A percentile compares a stretch with the other conserved stretches of the same genome.
Conservation (phyloP, 179 eudicot species). For the Gypsophila paniculata region DNA sequence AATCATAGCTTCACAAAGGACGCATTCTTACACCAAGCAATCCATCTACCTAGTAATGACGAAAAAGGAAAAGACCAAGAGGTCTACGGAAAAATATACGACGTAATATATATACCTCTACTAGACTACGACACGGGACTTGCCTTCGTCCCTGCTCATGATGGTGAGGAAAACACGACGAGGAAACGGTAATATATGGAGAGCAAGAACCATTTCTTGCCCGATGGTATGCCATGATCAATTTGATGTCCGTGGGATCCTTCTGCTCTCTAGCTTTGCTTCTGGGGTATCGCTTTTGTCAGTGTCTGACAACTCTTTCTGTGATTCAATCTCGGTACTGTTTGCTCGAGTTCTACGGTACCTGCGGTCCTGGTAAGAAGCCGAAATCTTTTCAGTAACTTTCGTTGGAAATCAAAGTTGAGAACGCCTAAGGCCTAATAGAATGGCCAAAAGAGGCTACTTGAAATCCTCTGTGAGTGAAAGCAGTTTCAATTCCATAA, state of each 20-base stretch:
- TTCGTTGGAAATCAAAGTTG: too few species aligned
- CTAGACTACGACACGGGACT: not conserved
- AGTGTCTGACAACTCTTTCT: slow-evolving; percentile 58
- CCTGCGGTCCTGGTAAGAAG: slow-evolving; percentile 58
- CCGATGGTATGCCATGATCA: slow-evolving; percentile 11
- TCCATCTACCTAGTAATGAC: slow-evolving; percentile 29
- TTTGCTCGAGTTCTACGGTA: slow-evolving; percentile 50
- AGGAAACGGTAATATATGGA: too few species aligned
- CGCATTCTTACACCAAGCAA: slow-evolving; percentile 29
- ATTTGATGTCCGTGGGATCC: slow-evolving; percentile 27
- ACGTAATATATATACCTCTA: slow-evolving; percentile 9
- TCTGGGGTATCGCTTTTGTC: slow-evolving; percentile 73
- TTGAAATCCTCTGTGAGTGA: too few species aligned
- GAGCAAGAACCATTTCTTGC: too few species aligned
- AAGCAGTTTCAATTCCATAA: too few species aligned
- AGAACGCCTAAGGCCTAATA: too few species aligned
- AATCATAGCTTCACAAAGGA: slow-evolving; percentile 9
- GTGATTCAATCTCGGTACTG: slow-evolving; percentile 57
- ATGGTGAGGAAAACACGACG: not conserved
- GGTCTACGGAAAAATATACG: slow-evolving; percentile 4
- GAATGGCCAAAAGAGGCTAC: too few species aligned
- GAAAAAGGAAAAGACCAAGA: not conserved
- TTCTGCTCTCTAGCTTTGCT: slow-evolving; percentile 43
- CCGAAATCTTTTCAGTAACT: not conserved
- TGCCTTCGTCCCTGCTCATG: slow-evolving; percentile 11